Evolutionary conservation across 1,284 basidiomycete genomes (phyloP).

Genomic region (Pterulicium gracile): DNA sequence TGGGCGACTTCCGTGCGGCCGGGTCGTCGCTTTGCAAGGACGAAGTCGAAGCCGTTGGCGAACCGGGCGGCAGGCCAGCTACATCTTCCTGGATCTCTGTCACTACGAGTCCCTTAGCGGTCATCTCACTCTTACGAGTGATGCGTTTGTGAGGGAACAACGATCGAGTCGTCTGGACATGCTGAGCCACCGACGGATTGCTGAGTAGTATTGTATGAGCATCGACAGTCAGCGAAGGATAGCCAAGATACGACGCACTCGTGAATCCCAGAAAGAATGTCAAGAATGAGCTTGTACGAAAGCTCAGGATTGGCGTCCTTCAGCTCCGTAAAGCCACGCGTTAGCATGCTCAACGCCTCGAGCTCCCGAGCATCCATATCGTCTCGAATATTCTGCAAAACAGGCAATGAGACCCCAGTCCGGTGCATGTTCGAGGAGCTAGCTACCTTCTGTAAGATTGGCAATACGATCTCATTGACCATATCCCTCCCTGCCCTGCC

Average conservation of each 20-base stretch:
- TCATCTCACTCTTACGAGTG: conserved; percentile 73
- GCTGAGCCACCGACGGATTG: conserved; percentile 60
- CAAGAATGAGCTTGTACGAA: conserved; percentile 79
- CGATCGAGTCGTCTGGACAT: conserved; percentile 63
- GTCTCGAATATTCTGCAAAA: conserved; percentile 56
- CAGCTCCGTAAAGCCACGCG: conserved; percentile 81
- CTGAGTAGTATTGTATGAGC: conserved; percentile 27
- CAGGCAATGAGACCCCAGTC: conserved; percentile 12
- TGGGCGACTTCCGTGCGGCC: conserved; percentile 59
- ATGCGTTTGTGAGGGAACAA: conserved; percentile 74
- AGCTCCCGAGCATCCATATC: conserved; percentile 84
- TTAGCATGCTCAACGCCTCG: conserved; percentile 83
- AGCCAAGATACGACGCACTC: conserved; percentile 44
- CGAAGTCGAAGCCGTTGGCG: conserved; percentile 20
- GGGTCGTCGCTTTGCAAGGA: conserved; percentile 24
- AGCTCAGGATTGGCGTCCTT: conserved; percentile 73
- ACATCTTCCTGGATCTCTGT: conserved; percentile 69
- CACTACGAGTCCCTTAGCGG: conserved; percentile 65
- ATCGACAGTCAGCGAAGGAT: not conserved
- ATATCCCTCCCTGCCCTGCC: conserved; percentile 60
- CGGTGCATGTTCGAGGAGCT: conserved; percentile 5
- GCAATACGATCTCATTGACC: conserved; percentile 74
- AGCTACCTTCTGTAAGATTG: conserved; percentile 61
- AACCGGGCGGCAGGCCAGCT: conserved; percentile 31
- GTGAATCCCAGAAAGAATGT: conserved; percentile 85